Evolutionary conservation across 108 stramenopile species (phyloP).

Genomic region (Poteriospumella lacustris): DNA sequence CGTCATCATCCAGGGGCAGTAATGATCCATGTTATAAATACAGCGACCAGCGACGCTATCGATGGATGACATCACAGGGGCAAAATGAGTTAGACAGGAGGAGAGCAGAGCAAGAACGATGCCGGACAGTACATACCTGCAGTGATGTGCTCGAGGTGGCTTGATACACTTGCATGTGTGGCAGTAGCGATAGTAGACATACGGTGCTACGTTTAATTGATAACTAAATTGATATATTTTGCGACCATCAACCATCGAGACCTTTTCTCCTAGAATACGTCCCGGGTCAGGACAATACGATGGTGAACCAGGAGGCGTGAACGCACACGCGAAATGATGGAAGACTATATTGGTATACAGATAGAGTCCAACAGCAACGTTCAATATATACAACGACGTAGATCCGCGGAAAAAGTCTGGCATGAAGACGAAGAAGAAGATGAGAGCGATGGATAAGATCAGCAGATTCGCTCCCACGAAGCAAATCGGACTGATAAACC

Average conservation of each 20-base stretch:
- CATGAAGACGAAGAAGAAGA: background rate
- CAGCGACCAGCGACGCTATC: background rate
- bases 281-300: slow-evolving; percentile 1
- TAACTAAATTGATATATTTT: slow-evolving; percentile 13
- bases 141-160: slow-evolving; percentile 28
- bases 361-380: background rate
- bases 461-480: background rate
- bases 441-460: background rate
- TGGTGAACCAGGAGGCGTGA: slow-evolving; percentile 13
- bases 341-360: slow-evolving; percentile 7
- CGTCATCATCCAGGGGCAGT: slow-evolving; percentile 82
- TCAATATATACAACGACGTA: background rate
- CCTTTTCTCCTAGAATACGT: background rate
- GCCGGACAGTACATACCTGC: background rate
- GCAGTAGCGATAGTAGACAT: slow-evolving; percentile 18
- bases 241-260: background rate
- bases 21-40: slow-evolving; percentile 92
- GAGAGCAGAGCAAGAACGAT: too few species aligned
- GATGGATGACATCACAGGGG: background rate
- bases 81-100: too few species aligned
- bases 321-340: background rate
- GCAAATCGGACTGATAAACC: background rate
- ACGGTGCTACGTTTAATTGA: background rate
- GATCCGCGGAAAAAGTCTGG: background rate
- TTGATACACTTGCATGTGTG: slow-evolving; percentile 12